Conservation (phyloP, 768 basidiomycete genomes). For the Tricholoma furcatifolium region DNA sequence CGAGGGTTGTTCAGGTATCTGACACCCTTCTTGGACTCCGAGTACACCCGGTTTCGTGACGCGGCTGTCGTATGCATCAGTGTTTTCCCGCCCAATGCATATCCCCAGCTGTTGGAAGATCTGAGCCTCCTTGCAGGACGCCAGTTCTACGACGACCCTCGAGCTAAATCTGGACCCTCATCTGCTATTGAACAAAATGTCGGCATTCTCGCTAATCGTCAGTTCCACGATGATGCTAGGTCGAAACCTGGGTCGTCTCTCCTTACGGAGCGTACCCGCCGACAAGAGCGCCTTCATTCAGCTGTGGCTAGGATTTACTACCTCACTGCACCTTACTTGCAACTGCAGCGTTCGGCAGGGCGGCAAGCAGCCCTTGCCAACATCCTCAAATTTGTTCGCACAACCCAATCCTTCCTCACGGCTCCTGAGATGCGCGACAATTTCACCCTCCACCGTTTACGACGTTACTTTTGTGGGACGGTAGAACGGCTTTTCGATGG, state of each 20-base stretch:
- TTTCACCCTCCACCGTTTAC: constrained; percentile 73
- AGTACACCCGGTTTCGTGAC: constrained; percentile 80
- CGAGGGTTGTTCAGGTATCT: constrained; percentile 82
- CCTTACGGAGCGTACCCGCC: constrained; percentile 56
- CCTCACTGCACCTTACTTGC: constrained; percentile 76
- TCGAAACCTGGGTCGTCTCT: constrained; percentile 45
- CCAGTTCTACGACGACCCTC: constrained; percentile 79
- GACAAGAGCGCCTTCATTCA: constrained; percentile 78
- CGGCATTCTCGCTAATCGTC: constrained; percentile 44
- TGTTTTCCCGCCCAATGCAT: constrained; percentile 73
- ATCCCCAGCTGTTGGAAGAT: constrained; percentile 82
- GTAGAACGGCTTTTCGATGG: constrained; percentile 86
- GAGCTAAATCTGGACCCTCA: constrained; percentile 40
- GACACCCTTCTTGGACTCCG: constrained; percentile 85
- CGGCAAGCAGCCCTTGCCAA: constrained; percentile 74
- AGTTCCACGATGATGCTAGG: constrained; percentile 63
- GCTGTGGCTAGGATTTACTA: constrained; percentile 89
- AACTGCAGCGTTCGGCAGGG: constrained; percentile 64
- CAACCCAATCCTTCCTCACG: constrained; percentile 77
- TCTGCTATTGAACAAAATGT: constrained; percentile 36
- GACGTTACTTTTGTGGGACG: constrained; percentile 89
- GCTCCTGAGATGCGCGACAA: constrained; percentile 72
- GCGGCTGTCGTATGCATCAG: constrained; percentile 88
- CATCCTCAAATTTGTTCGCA: constrained; percentile 83
- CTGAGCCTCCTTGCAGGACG: constrained; percentile 76